Evolutionary conservation across 768 basidiomycete species (phyloP), one percentile per base, ranked within the genome.

Genomic region (Boletus rubropictus): DNA sequence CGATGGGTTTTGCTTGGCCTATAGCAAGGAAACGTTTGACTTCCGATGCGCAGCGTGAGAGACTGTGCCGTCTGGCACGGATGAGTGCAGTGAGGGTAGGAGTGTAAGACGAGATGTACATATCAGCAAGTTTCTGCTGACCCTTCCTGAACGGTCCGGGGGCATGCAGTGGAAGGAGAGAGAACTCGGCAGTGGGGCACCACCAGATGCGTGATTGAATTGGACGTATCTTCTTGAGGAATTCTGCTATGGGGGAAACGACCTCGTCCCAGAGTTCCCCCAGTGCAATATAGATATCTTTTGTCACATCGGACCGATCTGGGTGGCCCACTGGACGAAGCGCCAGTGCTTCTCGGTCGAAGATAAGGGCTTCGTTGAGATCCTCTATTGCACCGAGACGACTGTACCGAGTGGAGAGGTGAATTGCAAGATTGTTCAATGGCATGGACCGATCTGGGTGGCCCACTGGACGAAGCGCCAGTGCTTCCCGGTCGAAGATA

Each of bases 61-160:
- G 12, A 17, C 8, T 12, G 18, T 1, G 11, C 1, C 20, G 22
- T 17, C 42, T 18, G 2, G 51, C 42, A 32, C 31, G 37, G 22
- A 51, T 39, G 17, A 57, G 56, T 3, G 56, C 42, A 2, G 33
- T 38, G 18, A 57, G 15, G 2, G 42, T 54, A 0, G 56, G 51
- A 5, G 56, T 57, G 10, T 57, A 54, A n/a, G 56, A 57, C 14
- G 56, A 54, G 21, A 50, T 35, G 25, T 54, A 53, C 3, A 46
- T 24, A 9, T 35, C 48, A 34, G 50, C 39, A 46, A 54, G 39
- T 42, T 32, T 39, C 7, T 25, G 25, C 22, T 20, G 34, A 5
- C 18, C 18, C 5, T 18, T 35, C 18, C 18, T 20, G 11, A 6
- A 35, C 18, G 34, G 18, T 7, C 34, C 34, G 6, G 34, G 17